Conservation (phyloP, 306 rosid genomes). For the Senna siamea region DNA sequence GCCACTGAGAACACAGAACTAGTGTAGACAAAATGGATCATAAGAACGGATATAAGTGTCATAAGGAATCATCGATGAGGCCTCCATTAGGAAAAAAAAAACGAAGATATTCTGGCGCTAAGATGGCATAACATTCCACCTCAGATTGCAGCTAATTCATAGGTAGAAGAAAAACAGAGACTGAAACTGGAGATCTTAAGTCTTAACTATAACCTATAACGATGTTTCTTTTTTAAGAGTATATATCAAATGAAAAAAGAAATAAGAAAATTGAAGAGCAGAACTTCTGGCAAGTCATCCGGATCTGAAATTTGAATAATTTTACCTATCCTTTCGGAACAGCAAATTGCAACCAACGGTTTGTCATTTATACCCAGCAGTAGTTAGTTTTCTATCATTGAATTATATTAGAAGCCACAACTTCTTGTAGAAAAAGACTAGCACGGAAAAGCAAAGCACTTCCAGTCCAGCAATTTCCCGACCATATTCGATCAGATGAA, state of each 20-base stretch:
- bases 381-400: not conserved
- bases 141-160: conserved; percentile 14
- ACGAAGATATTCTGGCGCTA: conserved; percentile 5
- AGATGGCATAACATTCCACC: conserved; percentile 8
- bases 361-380: not conserved
- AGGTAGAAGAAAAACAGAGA: conserved; percentile 9
- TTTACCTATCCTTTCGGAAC: not conserved
- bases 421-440: not conserved
- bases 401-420: not conserved
- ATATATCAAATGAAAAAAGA: too few species aligned
- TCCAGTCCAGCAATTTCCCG: not conserved
- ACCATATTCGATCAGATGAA: too few species aligned
- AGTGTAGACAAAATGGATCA: conserved; percentile 17
- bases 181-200: conserved; percentile 5
- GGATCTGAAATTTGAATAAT: not conserved
- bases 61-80: conserved; percentile 14
- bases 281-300: too few species aligned
- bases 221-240: not conserved
- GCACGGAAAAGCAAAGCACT: not conserved
- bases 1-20: conserved; percentile 21
- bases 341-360: not conserved
- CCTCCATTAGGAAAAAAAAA: too few species aligned
- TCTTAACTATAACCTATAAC: not conserved
- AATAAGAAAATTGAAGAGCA: not conserved
- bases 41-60: conserved; percentile 4